Conservation (phyloP, 2,329 filamentous ascomycete species). For the Hypoxylon sp. region DNA sequence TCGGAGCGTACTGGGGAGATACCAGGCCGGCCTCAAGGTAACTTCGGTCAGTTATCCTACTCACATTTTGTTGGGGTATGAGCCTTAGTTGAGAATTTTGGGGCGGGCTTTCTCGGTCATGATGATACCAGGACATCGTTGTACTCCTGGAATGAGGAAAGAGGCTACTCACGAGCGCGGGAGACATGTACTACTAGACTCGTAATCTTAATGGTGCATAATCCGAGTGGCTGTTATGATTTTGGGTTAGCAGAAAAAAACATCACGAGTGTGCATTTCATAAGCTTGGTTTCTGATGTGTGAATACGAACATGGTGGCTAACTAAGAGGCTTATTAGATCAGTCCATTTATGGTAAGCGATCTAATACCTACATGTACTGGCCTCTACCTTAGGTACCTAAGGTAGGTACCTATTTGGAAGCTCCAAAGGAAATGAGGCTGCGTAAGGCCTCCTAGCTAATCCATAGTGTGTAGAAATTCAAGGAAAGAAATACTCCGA, state of each 20-base stretch:
- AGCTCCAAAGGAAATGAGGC: neutral
- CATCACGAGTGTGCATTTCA: conserved; percentile 8
- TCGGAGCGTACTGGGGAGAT: conserved; percentile 34
- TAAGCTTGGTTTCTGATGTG: neutral
- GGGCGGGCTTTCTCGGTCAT: conserved; percentile 26
- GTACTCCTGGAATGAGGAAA: conserved; percentile 20
- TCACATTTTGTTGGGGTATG: conserved; percentile 17
- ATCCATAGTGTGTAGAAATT: neutral
- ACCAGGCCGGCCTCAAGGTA: conserved; percentile 21
- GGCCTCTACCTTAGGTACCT: too few relatives aligned
- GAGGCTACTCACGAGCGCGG: conserved; percentile 17
- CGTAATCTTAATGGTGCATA: conserved; percentile 46
- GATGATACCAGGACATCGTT: conserved; percentile 31
- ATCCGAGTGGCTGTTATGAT: conserved; percentile 20
- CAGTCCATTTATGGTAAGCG: too few relatives aligned
- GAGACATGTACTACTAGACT: conserved; percentile 38
- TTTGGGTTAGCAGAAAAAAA: conserved; percentile 27
- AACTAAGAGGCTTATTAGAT: neutral
- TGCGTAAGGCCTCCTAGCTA: neutral
- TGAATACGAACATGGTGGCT: neutral
- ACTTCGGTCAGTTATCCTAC: conserved; percentile 12
- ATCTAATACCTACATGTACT: neutral
- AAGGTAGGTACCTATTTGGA: neutral
- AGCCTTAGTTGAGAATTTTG: conserved; percentile 20
- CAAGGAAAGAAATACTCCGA: neutral